Base-by-base conservation (phyloP, 345 rosid genomes). In the Passiflora organensis region DNA sequence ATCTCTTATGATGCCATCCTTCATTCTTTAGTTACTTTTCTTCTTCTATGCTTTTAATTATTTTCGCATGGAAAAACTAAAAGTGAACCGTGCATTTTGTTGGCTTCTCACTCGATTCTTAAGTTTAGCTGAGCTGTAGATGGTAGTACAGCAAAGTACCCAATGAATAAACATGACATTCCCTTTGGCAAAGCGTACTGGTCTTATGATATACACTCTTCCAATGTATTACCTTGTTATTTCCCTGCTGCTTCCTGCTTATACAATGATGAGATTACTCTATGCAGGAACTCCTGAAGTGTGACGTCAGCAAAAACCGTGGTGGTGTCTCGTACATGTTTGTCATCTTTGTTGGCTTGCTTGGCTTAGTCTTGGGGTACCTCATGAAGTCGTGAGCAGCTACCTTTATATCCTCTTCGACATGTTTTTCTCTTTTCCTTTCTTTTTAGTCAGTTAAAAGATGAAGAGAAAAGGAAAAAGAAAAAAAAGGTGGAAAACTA, bases 331-430 rank as follows among this genome's bases (percentile, higher is more conserved):
- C 89, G 0, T 65, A 71, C 51, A 63, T 75, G 72, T 64, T 82
- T 55, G 82, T 85, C 56, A 55, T 80, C 60, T 32, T 82, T 19
- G 66, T 82, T 39, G 88, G 86, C 48, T 51, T 85, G 70, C 77
- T 85, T 0, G 84, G 93, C 66, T 50, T 85, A 59, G 23, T 85
- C 28, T 48, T 82, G 75, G 93, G 93, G 28, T 85, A 80, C 44
- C 42, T 82, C 55, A 58, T 80, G 81, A 85, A 62, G 71, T 64
- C 84, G 11, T 82, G 67, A 73, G 36, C 60, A 23, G 20, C 12
- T 14, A n/a, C 25, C 0, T 2, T 0, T 16, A n/a, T 32, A 38
- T 38, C 43, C 42, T 28, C 37, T 43, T 50, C n/a, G n/a, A n/a
- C 52, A 15, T 42, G 52, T 39, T 68, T 66, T 59, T 44, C 59